A percentile compares a stretch with the other conserved stretches of the same genome.
Conservation (phyloP, 1,284 basidiomycete genomes). For the Mycena citricolor region DNA sequence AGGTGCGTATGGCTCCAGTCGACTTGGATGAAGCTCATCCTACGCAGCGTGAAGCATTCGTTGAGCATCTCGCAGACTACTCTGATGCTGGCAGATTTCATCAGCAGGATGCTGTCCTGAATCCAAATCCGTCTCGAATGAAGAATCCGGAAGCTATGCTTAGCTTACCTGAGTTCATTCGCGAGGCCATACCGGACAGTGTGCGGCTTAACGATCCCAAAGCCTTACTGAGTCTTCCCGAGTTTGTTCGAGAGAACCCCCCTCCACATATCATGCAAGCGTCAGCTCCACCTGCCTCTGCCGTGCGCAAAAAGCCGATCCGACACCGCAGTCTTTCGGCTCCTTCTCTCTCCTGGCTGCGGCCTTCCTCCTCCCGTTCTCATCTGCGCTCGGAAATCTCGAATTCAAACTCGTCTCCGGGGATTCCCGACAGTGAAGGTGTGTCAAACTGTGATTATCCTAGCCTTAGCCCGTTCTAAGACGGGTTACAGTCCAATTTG, state of each 20-base stretch:
- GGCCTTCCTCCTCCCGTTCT: constrained; percentile 38
- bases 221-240: constrained; percentile 44
- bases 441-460: neutral
- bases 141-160: constrained; percentile 51
- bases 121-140: constrained; percentile 34
- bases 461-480: constrained; percentile 10
- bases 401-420: constrained; percentile 8
- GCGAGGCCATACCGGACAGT: constrained; percentile 33
- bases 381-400: constrained; percentile 23
- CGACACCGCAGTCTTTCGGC: constrained; percentile 70
- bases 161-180: constrained; percentile 61
- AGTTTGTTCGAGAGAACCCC: constrained; percentile 50
- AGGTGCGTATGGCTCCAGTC: constrained; percentile 47
- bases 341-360: constrained; percentile 68
- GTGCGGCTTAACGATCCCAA: constrained; percentile 13
- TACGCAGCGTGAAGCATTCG: constrained; percentile 63
- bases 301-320: constrained; percentile 23
- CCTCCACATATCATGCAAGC: constrained; percentile 29
- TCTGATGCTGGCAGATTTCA: constrained; percentile 67
- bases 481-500: constrained; percentile 42
- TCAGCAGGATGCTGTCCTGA: constrained; percentile 66
- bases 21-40: too few relatives aligned
- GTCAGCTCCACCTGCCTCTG: constrained; percentile 16
- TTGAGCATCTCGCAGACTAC: constrained; percentile 66
- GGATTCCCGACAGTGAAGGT: constrained; percentile 14